Evolutionary conservation across 495 filamentous ascomycete genomes (phyloP).

Genomic region (Daldinia bambusicola): DNA sequence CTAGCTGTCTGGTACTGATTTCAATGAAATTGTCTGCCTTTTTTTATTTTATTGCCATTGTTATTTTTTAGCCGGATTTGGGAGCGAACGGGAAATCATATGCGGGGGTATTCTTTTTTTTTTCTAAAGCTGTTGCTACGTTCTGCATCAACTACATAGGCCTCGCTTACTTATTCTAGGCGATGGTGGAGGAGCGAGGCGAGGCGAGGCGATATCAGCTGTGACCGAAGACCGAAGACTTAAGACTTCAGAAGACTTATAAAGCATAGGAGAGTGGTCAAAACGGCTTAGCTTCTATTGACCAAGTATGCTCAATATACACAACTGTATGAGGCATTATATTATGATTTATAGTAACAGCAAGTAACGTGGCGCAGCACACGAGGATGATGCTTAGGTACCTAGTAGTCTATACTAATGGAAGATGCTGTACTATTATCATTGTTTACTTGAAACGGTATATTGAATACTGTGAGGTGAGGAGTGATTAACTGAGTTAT

Average conservation of each 20-base stretch:
- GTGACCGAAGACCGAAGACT: background rate
- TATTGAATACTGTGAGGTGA: background rate
- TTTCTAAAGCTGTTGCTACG: background rate
- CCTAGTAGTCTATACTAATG: background rate
- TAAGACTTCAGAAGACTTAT: background rate
- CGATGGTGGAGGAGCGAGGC: background rate
- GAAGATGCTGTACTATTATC: no score
- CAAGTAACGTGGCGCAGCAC: constrained; percentile 4
- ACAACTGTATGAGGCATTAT: background rate
- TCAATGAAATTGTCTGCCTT: constrained; percentile 1
- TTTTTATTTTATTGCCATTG: background rate
- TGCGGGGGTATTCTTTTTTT: constrained; percentile 6
- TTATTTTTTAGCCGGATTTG: background rate
- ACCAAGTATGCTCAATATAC: constrained; percentile 7
- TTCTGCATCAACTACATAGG: background rate
- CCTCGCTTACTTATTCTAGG: background rate
- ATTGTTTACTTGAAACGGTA: background rate
- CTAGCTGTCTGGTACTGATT: background rate
- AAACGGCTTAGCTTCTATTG: background rate
- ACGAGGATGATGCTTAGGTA: background rate
- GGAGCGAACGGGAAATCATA: background rate
- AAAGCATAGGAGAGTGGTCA: background rate
- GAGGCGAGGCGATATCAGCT: background rate
- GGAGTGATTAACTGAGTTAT: background rate
- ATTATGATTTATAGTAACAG: background rate